Evolutionary conservation across 495 filamentous ascomycete species (phyloP).

Genomic region (Penicillium angulare): DNA sequence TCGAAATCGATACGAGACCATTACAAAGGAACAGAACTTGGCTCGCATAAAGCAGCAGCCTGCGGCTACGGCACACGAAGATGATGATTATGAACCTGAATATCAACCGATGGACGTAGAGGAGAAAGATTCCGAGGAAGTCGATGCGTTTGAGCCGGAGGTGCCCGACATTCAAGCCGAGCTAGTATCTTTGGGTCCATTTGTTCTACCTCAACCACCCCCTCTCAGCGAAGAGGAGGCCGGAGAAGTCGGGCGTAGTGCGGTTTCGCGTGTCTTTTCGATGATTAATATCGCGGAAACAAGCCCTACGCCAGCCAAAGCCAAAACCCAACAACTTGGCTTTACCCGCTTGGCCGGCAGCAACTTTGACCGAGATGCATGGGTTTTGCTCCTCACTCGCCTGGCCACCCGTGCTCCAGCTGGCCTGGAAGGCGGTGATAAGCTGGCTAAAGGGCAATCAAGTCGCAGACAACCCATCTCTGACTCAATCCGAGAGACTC

Average conservation of each 20-base stretch:
- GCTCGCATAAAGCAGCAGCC: conserved; percentile 30
- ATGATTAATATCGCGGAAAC: conserved; percentile 71
- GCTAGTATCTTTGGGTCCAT: conserved; percentile 61
- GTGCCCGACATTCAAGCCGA: conserved; percentile 49
- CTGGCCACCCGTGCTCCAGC: conserved; percentile 78
- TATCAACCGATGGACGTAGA: conserved; percentile 70
- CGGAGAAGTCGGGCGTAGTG: conserved; percentile 62
- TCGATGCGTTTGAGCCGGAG: conserved; percentile 62
- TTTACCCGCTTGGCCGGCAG: conserved; percentile 83
- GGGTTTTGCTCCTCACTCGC: conserved; percentile 82
- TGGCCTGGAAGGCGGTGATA: conserved; percentile 55
- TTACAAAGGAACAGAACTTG: conserved; percentile 40
- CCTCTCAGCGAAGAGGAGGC: conserved; percentile 66
- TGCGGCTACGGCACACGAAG: conserved; percentile 62
- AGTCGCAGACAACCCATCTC: conserved; percentile 40
- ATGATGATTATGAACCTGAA: conserved; percentile 87
- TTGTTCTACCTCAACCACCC: conserved; percentile 76
- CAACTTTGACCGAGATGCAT: conserved; percentile 83
- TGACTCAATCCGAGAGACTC: conserved; percentile 70
- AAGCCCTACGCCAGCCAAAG: conserved; percentile 49
- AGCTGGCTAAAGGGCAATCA: conserved; percentile 28
- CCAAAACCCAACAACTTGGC: conserved; percentile 49
- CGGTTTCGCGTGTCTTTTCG: conserved; percentile 72
- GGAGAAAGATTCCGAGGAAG: conserved; percentile 69
- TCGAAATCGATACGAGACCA: conserved; percentile 44